Evolutionary conservation across 495 filamentous ascomycete genomes (phyloP).

Genomic region (Pseudomonodictys pantanalensis): DNA sequence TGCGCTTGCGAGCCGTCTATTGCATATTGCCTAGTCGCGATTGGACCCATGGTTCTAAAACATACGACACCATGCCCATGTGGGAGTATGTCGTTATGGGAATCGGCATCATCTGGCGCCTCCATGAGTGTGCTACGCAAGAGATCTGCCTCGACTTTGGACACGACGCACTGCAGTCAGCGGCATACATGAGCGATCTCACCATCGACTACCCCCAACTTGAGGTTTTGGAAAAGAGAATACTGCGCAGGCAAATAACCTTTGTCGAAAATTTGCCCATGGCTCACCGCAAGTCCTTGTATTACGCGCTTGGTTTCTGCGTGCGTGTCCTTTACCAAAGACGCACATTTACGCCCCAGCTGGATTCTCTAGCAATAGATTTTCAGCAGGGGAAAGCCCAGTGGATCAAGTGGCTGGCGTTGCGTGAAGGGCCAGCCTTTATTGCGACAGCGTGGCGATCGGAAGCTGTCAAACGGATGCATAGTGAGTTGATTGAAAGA

Average conservation of each 20-base stretch:
- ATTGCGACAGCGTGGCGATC: background rate
- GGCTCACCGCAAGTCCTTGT: background rate
- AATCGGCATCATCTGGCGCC: background rate
- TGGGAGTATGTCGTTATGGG: constrained; percentile 2
- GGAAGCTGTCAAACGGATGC: background rate
- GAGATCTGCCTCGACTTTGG: background rate
- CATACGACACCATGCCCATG: background rate
- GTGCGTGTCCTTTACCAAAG: background rate
- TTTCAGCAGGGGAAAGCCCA: background rate
- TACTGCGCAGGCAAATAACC: background rate
- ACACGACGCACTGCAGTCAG: background rate
- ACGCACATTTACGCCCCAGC: background rate
- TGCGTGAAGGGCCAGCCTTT: background rate
- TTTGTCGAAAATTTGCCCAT: background rate
- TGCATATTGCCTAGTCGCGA: background rate
- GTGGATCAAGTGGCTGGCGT: background rate
- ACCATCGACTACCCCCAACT: background rate
- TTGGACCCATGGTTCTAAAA: background rate
- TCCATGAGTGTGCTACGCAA: background rate
- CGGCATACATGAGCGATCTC: background rate
- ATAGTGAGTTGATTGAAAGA: background rate
- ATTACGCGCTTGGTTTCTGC: background rate
- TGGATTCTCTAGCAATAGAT: background rate
- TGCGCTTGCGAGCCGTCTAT: background rate
- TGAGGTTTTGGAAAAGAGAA: background rate